Evolutionary conservation across 192 early-diverging fungal genomes (phyloP).

Genomic region (Umbelopsis vinacea): DNA sequence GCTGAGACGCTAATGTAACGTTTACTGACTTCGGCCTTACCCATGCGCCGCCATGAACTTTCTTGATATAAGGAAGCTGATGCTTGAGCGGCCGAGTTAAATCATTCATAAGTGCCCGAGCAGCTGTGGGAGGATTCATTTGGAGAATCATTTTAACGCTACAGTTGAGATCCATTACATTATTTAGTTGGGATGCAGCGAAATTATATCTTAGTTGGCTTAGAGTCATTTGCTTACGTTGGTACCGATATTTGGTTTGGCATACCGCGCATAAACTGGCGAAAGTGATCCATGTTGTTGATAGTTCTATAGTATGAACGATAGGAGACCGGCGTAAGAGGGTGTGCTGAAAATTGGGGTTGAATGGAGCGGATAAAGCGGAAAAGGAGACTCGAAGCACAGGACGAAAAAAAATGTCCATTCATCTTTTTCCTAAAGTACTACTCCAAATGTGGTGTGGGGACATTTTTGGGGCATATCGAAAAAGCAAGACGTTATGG

Average conservation of each 20-base stretch:
- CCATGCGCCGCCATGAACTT: slow-evolving; percentile 8
- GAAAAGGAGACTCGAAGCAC: no score
- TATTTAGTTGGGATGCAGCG: background rate
- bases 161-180: background rate
- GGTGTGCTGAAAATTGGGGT: background rate
- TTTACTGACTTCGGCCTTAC: background rate
- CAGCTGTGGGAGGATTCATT: slow-evolving; percentile 12
- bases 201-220: background rate
- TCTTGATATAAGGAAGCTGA: slow-evolving; percentile 13
- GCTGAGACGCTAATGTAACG: no score
- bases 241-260: slow-evolving; percentile 10
- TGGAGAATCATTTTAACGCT: slow-evolving; percentile 10
- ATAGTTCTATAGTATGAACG: background rate
- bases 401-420: no score
- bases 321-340: background rate
- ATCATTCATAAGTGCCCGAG: slow-evolving; percentile 5
- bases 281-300: slow-evolving; percentile 7
- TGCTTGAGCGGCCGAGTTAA: background rate
- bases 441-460: no score
- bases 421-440: no score
- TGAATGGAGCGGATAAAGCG: no score
- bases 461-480: no score
- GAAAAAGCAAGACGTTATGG: no score
- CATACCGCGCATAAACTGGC: background rate
- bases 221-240: background rate